Evolutionary conservation across 768 basidiomycete species (phyloP).

Genomic region (Pilatotrama ljubarskyi): DNA sequence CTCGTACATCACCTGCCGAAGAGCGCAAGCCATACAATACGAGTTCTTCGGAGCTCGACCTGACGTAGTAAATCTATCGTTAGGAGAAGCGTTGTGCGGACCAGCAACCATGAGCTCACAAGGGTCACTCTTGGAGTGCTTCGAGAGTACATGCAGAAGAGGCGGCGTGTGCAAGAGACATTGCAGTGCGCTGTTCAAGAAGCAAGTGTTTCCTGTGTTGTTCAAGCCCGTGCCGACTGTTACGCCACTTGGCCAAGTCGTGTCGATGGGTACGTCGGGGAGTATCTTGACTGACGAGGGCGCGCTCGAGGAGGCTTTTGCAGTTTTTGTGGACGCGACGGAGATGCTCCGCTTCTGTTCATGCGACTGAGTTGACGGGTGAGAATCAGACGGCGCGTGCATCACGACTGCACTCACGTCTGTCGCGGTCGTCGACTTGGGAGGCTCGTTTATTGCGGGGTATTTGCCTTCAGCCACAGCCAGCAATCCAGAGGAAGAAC

Average conservation of each 20-base stretch:
- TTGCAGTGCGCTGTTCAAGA: slow-evolving; percentile 92
- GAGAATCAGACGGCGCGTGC: background rate
- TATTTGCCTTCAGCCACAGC: slow-evolving; percentile 76
- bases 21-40: slow-evolving; percentile 81
- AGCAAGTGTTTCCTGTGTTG: slow-evolving; percentile 94
- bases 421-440: slow-evolving; percentile 28
- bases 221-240: slow-evolving; percentile 63
- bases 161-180: slow-evolving; percentile 92
- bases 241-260: slow-evolving; percentile 56
- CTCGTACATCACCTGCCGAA: slow-evolving; percentile 57
- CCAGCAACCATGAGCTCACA: slow-evolving; percentile 50
- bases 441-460: slow-evolving; percentile 74
- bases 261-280: slow-evolving; percentile 56
- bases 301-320: slow-evolving; percentile 20
- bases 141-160: slow-evolving; percentile 60
- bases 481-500: slow-evolving; percentile 75
- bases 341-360: slow-evolving; percentile 7
- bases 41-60: slow-evolving; percentile 41
- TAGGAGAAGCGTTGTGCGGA: background rate
- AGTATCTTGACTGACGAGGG: slow-evolving; percentile 42
- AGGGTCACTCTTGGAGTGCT: slow-evolving; percentile 48
- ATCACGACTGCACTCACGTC: background rate
- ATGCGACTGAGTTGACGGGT: background rate
- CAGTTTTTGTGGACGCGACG: slow-evolving; percentile 31
- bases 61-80: slow-evolving; percentile 20